These are phyloP conservation scores for Avena eriantha DNA, from an alignment of 176 grass and related monocot genomes.

Conservation along the genomic window DNA sequence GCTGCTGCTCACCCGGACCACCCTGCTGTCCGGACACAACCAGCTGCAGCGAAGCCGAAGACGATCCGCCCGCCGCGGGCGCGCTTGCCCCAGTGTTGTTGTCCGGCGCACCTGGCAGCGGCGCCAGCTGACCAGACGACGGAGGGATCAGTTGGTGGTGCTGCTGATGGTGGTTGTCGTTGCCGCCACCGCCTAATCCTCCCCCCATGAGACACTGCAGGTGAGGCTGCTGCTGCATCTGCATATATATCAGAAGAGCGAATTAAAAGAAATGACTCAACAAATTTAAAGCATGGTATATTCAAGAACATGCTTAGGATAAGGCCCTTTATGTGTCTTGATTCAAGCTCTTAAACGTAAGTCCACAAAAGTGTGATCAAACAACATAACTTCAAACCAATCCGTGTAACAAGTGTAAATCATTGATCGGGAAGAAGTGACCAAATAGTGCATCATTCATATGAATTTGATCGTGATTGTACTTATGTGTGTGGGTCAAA, in stretches of 20 bases:
- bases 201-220: slow-evolving; percentile 49
- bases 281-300: slow-evolving; percentile 63
- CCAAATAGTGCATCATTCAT: background rate
- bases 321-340: slow-evolving; percentile 6
- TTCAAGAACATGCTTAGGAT: slow-evolving; percentile 61
- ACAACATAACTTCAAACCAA: background rate
- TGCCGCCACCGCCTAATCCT: slow-evolving; percentile 29
- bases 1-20: slow-evolving; percentile 8
- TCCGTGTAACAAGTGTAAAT: background rate
- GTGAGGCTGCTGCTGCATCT: slow-evolving; percentile 71
- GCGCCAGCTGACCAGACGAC: slow-evolving; percentile 32
- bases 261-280: slow-evolving; percentile 26
- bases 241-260: slow-evolving; percentile 3
- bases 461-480: background rate
- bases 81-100: slow-evolving; percentile 41
- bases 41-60: slow-evolving; percentile 41
- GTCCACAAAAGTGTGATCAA: slow-evolving; percentile 37
- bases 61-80: background rate
- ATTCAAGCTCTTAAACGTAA: background rate
- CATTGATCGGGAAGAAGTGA: background rate
- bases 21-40: slow-evolving; percentile 31
- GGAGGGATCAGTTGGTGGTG: slow-evolving; percentile 50
- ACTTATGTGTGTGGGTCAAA: background rate
- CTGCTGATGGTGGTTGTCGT: background rate
- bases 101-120: background rate